Evolutionary conservation across 805 yeast species (phyloP), one percentile per base, ranked within the genome.

Genomic region (Blastobotrys mokoenaii): DNA sequence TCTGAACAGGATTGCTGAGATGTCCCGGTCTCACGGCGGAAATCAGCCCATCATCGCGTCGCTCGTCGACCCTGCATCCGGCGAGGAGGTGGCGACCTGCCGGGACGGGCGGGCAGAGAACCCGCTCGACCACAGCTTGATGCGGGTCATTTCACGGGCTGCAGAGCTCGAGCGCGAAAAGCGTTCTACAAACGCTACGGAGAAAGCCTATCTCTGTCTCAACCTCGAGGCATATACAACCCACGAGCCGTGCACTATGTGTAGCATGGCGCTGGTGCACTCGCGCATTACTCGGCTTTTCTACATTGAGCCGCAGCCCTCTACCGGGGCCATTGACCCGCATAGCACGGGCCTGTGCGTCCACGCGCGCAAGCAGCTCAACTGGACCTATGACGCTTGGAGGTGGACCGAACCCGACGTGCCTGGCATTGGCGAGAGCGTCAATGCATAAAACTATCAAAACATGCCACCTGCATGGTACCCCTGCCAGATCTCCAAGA

Each of bases 231-330:
- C 93, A 0, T 87, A 84, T 58, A 84, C 94, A 1, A 83, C 96
- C 0, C 95, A 88, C 60, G 98, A 93, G 62, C 98, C 98, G 0
- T 93, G 98, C 57, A 76, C 86, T 0, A 93, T 90, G 97, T 93
- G 98, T 58, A 67, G 85, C 5, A 93, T 93, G 98, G 97, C 97
- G 0, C 68, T 93, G 35, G 80, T 89, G 9, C 98, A 93, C 60
- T 90, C 97, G 1, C 70, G 98, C 41, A 74, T 93, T 0, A 73
- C 78, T 12, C 69, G 87, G 43, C 65, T 90, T 30, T 66, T 84
- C 1, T 90, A 80, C 62, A 52, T 84, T 14, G 65, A 67, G 34
- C 66, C 74, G 2, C 72, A 75, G 51, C 52, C 55, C 0, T 47
- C 48, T 18, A 77, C 84, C 0, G 88, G 86, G 5, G 77, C 75